These are phyloP conservation scores for Leptographium lundbergii DNA, from an alignment of 2,329 filamentous ascomycete genomes.

Conservation along the genomic window DNA sequence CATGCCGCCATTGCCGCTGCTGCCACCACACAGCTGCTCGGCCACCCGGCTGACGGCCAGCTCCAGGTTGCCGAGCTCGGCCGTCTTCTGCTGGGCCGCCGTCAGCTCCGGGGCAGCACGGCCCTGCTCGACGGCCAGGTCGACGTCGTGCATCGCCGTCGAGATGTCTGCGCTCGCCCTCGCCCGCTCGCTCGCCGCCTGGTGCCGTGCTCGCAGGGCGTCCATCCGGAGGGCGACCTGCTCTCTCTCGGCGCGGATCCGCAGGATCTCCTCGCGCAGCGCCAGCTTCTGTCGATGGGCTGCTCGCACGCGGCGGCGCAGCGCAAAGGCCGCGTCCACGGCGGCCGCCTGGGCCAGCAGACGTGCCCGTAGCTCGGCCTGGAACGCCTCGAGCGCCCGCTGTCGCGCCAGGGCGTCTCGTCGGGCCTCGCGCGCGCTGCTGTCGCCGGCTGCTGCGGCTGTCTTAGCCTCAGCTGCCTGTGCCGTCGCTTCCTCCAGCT, in stretches of 20 bases:
- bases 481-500: constrained; percentile 30
- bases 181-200: constrained; percentile 37
- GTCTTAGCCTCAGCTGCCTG: constrained; percentile 26
- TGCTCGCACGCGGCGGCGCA: constrained; percentile 44
- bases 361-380: constrained; percentile 40
- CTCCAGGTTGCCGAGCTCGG: constrained; percentile 44
- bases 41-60: constrained; percentile 41
- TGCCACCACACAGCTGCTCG: constrained; percentile 36
- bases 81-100: constrained; percentile 31
- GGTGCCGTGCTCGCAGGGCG: constrained; percentile 46
- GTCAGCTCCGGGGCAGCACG: constrained; percentile 32
- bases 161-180: constrained; percentile 43
- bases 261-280: constrained; percentile 47
- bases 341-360: constrained; percentile 49
- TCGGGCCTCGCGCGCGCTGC: background rate
- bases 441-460: background rate
- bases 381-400: constrained; percentile 44
- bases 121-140: constrained; percentile 34
- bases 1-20: constrained; percentile 32
- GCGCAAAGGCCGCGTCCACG: constrained; percentile 43
- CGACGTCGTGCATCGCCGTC: constrained; percentile 47
- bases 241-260: constrained; percentile 45
- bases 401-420: constrained; percentile 24
- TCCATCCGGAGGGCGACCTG: constrained; percentile 51
- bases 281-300: constrained; percentile 44